phyloP scores from a whole-genome alignment of 2,329 filamentous ascomycete species.

The Colletotrichum cereale region DNA sequence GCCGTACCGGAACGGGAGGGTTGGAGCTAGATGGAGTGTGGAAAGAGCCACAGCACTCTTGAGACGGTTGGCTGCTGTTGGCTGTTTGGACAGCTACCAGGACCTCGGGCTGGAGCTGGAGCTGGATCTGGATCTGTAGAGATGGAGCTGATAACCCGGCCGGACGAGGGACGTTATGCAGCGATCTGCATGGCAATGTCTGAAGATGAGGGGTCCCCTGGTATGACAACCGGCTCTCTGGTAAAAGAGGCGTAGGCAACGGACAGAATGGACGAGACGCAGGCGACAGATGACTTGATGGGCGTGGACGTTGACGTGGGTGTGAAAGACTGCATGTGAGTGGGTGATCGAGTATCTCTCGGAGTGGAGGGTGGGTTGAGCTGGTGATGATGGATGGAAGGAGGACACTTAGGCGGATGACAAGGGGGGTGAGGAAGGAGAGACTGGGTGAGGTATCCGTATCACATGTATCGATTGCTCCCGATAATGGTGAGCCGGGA shows the following conservation, averaged over 20 bases:
- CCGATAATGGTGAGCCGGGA: neutral
- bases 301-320: slow-evolving; percentile 32
- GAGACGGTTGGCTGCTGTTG: neutral
- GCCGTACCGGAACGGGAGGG: slow-evolving; percentile 20
- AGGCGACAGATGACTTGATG: slow-evolving; percentile 35
- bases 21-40: slow-evolving; percentile 16
- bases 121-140: slow-evolving; percentile 15
- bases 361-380: slow-evolving; percentile 37
- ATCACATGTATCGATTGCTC: slow-evolving; percentile 25
- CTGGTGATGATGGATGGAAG: slow-evolving; percentile 33
- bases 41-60: neutral
- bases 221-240: slow-evolving; percentile 30
- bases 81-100: neutral
- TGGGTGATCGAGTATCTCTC: slow-evolving; percentile 33
- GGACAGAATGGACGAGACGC: slow-evolving; percentile 33
- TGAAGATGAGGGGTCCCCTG: slow-evolving; percentile 34
- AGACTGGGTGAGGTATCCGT: slow-evolving; percentile 29
- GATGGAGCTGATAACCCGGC: slow-evolving; percentile 24
- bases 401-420: neutral
- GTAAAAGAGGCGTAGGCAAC: slow-evolving; percentile 32
- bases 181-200: slow-evolving; percentile 36
- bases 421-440: slow-evolving; percentile 20
- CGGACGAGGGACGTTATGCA: slow-evolving; percentile 38
- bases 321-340: slow-evolving; percentile 21
- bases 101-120: slow-evolving; percentile 10